Conservation (phyloP, 2,329 filamentous ascomycete species). For the Botrytis fragariae region DNA sequence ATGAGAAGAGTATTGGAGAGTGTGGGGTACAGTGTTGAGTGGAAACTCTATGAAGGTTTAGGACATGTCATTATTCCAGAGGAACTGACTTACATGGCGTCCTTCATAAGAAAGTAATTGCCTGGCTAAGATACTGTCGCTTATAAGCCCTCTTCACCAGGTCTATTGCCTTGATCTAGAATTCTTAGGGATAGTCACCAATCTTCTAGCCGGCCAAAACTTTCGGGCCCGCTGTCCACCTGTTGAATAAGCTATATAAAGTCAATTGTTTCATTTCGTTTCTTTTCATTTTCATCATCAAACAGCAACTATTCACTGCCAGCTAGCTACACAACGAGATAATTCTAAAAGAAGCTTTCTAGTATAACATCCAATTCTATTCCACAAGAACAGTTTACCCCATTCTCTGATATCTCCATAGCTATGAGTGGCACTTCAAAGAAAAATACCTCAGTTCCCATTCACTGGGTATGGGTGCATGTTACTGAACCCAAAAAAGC, state of each 20-base stretch:
- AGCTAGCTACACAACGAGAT: neutral
- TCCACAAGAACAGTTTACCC: neutral
- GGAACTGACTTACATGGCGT: neutral
- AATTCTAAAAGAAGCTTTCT: neutral
- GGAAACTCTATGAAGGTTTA: slow-evolving; percentile 3
- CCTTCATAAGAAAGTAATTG: neutral
- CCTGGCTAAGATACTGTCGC: too few relatives aligned
- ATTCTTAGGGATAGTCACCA: too few relatives aligned
- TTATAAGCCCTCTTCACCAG: neutral
- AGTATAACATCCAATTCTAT: neutral
- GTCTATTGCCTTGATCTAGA: neutral
- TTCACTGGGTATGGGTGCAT: too few relatives aligned
- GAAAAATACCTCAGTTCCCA: neutral
- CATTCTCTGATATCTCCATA: neutral
- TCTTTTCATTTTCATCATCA: neutral
- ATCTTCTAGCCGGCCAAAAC: neutral
- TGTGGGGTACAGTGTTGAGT: slow-evolving; percentile 4
- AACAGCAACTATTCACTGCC: neutral
- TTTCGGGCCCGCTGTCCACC: neutral
- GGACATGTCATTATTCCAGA: neutral
- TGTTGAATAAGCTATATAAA: neutral
- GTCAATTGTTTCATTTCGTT: too few relatives aligned
- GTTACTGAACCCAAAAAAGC: too few relatives aligned
- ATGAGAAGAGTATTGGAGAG: slow-evolving; percentile 13
- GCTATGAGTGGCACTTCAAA: neutral